phyloP scores from a whole-genome alignment of 345 rosid genomes.

The Jatropha curcas region DNA sequence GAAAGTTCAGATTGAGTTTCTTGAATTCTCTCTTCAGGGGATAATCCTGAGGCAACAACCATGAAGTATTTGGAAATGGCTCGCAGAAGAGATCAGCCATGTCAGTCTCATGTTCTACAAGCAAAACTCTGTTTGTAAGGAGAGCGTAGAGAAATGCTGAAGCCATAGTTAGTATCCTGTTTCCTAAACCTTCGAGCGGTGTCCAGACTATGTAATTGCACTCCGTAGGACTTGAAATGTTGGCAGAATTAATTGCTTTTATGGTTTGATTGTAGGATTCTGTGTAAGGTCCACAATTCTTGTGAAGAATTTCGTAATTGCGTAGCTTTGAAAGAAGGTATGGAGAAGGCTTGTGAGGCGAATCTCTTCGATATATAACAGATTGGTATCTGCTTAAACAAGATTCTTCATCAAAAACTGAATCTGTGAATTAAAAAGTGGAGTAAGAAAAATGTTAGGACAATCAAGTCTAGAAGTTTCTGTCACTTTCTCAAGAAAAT shows the following conservation, averaged over 20 bases:
- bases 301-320: slow-evolving; percentile 5
- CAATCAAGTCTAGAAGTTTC: neutral
- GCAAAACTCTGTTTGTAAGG: slow-evolving; percentile 19
- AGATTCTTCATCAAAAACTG: neutral
- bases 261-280: neutral
- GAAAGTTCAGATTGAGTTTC: neutral
- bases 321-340: slow-evolving; percentile 8
- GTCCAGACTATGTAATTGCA: slow-evolving; percentile 12
- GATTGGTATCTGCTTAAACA: slow-evolving; percentile 1
- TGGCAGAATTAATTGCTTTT: neutral
- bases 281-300: slow-evolving; percentile 2
- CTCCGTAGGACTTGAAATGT: neutral
- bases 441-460: neutral
- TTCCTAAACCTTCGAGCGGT: slow-evolving; percentile 10
- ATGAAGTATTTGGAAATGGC: slow-evolving; percentile 24
- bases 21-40: neutral
- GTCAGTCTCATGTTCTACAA: slow-evolving; percentile 4
- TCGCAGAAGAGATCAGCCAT: slow-evolving; percentile 22
- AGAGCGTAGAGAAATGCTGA: slow-evolving; percentile 22
- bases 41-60: slow-evolving; percentile 14
- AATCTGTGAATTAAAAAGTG: neutral
- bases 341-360: slow-evolving; percentile 12
- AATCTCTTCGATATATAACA: neutral
- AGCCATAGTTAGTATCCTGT: slow-evolving; percentile 14
- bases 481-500: neutral